Evolutionary conservation across 2,329 filamentous ascomycete species (phyloP).

Genomic region (Laburnicola sp.): DNA sequence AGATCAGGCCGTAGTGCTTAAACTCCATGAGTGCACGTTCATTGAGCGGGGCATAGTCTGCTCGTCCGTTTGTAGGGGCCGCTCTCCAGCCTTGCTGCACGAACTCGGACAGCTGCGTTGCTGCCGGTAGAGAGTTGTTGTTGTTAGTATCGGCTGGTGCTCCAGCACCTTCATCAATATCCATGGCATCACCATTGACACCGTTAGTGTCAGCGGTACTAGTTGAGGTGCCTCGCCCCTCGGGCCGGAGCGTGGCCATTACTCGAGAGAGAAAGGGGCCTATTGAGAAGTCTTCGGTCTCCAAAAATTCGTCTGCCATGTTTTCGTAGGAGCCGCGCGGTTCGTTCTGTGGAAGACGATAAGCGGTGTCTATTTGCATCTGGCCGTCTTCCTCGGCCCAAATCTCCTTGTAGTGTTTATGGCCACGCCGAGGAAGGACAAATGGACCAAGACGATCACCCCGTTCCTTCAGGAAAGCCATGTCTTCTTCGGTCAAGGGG

Average conservation of each 20-base stretch:
- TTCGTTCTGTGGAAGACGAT: slow-evolving; percentile 74
- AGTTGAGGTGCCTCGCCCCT: slow-evolving; percentile 63
- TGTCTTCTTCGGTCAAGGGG: slow-evolving; percentile 86
- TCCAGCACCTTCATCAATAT: slow-evolving; percentile 51
- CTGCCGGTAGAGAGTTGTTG: slow-evolving; percentile 59
- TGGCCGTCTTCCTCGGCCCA: slow-evolving; percentile 94
- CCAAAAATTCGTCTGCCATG: slow-evolving; percentile 81
- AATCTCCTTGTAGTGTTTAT: slow-evolving; percentile 81
- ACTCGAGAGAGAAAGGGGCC: slow-evolving; percentile 84
- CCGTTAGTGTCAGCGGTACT: slow-evolving; percentile 59
- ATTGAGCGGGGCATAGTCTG: slow-evolving; percentile 85
- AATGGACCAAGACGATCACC: slow-evolving; percentile 83
- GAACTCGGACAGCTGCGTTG: slow-evolving; percentile 78
- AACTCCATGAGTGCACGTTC: slow-evolving; percentile 90
- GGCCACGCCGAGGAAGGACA: slow-evolving; percentile 80
- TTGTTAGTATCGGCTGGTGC: slow-evolving; percentile 41
- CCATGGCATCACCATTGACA: slow-evolving; percentile 52
- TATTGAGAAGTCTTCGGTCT: slow-evolving; percentile 86
- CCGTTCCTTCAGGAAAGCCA: slow-evolving; percentile 87
- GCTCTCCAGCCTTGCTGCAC: slow-evolving; percentile 78
- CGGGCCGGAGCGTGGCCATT: slow-evolving; percentile 78
- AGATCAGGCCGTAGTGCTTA: slow-evolving; percentile 84
- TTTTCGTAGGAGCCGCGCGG: slow-evolving; percentile 83
- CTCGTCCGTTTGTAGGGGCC: slow-evolving; percentile 66
- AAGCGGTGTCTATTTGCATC: slow-evolving; percentile 70